phyloP scores from a whole-genome alignment of 192 early-diverging fungal species.

The Umbelopsis vinacea region DNA sequence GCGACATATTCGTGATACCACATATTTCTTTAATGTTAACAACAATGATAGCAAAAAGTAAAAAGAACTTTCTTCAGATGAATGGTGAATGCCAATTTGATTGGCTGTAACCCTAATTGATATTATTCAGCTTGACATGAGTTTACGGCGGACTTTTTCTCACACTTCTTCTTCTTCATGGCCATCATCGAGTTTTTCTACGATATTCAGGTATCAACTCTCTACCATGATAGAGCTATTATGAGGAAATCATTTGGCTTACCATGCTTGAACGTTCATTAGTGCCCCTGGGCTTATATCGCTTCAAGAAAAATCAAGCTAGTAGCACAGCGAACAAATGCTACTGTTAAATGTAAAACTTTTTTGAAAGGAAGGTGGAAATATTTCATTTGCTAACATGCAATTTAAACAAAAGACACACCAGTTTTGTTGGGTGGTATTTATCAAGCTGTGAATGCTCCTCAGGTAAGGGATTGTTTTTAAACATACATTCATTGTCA shows the following conservation, averaged over 20 bases:
- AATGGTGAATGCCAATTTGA: neutral
- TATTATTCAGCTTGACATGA: no score
- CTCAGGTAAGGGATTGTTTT: neutral
- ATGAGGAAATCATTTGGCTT: no score
- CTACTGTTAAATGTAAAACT: constrained; percentile 6
- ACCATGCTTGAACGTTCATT: no score
- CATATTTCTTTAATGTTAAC: neutral
- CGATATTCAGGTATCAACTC: constrained; percentile 16
- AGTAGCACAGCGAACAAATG: constrained; percentile 13
- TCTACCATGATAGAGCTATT: neutral
- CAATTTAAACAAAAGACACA: neutral
- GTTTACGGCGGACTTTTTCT: neutral
- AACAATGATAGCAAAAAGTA: neutral
- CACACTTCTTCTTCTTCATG: constrained; percentile 8
- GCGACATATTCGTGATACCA: neutral
- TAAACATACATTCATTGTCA: neutral
- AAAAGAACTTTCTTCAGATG: neutral
- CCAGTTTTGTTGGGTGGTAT: constrained; percentile 24
- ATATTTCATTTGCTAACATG: neutral
- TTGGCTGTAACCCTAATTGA: neutral
- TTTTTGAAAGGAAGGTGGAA: neutral
- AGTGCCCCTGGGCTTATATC: constrained; percentile 34
- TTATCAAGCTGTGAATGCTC: constrained; percentile 21
- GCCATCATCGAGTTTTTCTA: constrained; percentile 27
- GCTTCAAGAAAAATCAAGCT: constrained; percentile 23